Conservation (phyloP, 192 early-diverging fungal genomes). For the Coemansia umbellata region DNA sequence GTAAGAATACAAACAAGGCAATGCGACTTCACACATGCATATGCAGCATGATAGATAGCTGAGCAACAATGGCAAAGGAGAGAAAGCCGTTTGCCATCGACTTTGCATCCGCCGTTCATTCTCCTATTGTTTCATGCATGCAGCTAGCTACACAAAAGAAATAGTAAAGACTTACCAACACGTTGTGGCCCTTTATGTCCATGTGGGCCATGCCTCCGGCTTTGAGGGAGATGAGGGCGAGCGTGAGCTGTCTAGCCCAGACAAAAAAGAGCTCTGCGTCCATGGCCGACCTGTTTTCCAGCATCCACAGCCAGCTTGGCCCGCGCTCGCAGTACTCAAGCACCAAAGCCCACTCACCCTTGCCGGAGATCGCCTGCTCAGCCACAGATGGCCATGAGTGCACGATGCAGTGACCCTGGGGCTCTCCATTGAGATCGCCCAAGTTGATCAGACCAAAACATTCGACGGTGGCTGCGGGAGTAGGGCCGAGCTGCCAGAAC, state of each 20-base stretch:
- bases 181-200: constrained; percentile 62
- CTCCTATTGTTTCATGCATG: constrained; percentile 3
- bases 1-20: too few species aligned
- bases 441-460: constrained; percentile 44
- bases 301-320: constrained; percentile 57
- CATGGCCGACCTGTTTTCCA: constrained; percentile 35
- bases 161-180: constrained; percentile 44
- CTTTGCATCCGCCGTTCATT: too few species aligned
- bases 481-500: constrained; percentile 32
- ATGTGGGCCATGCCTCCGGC: constrained; percentile 53
- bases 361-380: constrained; percentile 14
- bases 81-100: too few species aligned
- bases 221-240: constrained; percentile 53
- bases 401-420: constrained; percentile 13
- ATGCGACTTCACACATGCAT: constrained; percentile 12
- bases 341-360: constrained; percentile 49
- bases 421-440: constrained; percentile 1
- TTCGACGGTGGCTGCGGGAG: constrained; percentile 20
- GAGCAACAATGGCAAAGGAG: too few species aligned
- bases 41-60: neutral
- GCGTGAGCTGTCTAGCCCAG: constrained; percentile 56
- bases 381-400: constrained; percentile 27
- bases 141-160: constrained; percentile 2
- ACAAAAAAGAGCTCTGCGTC: constrained; percentile 49
- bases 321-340: constrained; percentile 58